These are phyloP conservation scores for Vigna nakashimae DNA, from an alignment of 306 rosid genomes.

Conservation along the genomic window DNA sequence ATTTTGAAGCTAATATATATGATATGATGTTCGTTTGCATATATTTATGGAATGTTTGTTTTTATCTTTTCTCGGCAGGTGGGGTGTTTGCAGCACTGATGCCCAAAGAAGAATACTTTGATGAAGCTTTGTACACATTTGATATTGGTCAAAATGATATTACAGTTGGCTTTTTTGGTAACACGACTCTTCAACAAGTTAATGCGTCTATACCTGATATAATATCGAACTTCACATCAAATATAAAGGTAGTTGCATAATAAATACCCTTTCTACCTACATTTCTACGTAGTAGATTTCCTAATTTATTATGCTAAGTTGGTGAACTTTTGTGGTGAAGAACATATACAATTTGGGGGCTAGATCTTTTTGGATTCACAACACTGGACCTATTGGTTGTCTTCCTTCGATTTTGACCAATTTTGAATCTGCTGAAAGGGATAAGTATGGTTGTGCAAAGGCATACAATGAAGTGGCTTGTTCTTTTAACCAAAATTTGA, in stretches of 20 bases:
- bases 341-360: slow-evolving; percentile 47
- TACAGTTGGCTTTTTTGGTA: background rate
- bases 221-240: slow-evolving; percentile 40
- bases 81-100: slow-evolving; percentile 35
- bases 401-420: slow-evolving; percentile 38
- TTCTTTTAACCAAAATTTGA: slow-evolving; percentile 60
- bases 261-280: background rate
- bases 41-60: background rate
- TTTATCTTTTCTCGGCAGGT: slow-evolving; percentile 11
- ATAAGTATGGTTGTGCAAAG: slow-evolving; percentile 57
- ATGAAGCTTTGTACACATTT: slow-evolving; percentile 57
- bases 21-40: background rate
- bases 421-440: slow-evolving; percentile 35
- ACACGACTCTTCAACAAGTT: slow-evolving; percentile 43
- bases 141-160: slow-evolving; percentile 65
- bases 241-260: slow-evolving; percentile 50
- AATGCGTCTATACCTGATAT: slow-evolving; percentile 53
- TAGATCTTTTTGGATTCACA: slow-evolving; percentile 53
- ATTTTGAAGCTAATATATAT: background rate
- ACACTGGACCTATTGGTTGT: slow-evolving; percentile 53
- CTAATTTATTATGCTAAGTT: background rate
- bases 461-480: slow-evolving; percentile 63
- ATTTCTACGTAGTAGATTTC: background rate
- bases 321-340: slow-evolving; percentile 30
- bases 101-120: slow-evolving; percentile 44